Evolutionary conservation across 1,139 yeast species (phyloP).

Genomic region (Taphrina betulina): DNA sequence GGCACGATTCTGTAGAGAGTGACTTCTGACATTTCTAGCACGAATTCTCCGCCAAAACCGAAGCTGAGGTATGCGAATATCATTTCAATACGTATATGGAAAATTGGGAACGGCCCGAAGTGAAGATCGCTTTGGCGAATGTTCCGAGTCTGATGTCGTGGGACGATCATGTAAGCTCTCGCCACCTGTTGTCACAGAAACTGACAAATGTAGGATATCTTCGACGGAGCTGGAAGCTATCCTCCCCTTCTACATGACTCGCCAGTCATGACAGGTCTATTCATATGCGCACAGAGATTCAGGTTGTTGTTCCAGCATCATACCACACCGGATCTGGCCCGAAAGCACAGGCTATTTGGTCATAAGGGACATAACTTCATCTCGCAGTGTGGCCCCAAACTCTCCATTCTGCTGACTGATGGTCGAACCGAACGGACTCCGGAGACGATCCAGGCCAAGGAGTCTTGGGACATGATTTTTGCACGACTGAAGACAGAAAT

Average conservation of each 20-base stretch:
- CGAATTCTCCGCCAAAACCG: slow-evolving; percentile 26
- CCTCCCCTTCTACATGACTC: slow-evolving; percentile 69
- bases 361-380: slow-evolving; percentile 39
- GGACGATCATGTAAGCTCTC: slow-evolving; percentile 1
- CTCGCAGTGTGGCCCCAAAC: slow-evolving; percentile 59
- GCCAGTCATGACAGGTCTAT: slow-evolving; percentile 66
- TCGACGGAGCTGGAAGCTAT: slow-evolving; percentile 94
- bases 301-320: slow-evolving; percentile 92
- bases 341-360: slow-evolving; percentile 40
- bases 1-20: too few species aligned
- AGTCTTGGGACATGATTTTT: slow-evolving; percentile 63
- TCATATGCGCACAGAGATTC: slow-evolving; percentile 75
- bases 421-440: slow-evolving; percentile 86
- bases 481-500: slow-evolving; percentile 49
- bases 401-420: slow-evolving; percentile 76
- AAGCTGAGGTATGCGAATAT: slow-evolving; percentile 16
- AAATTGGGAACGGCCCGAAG: slow-evolving; percentile 31
- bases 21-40: too few species aligned
- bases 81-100: slow-evolving; percentile 12
- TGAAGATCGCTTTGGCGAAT: slow-evolving; percentile 28
- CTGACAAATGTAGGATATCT: slow-evolving; percentile 50
- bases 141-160: slow-evolving; percentile 27
- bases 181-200: background rate
- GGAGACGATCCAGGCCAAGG: slow-evolving; percentile 55
- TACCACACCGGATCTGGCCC: slow-evolving; percentile 50